Percentiles rank a stretch among this genome's conserved stretches.
phyloP scores from a whole-genome alignment of 176 grass and related monocot species.

The Zizania latifolia region DNA sequence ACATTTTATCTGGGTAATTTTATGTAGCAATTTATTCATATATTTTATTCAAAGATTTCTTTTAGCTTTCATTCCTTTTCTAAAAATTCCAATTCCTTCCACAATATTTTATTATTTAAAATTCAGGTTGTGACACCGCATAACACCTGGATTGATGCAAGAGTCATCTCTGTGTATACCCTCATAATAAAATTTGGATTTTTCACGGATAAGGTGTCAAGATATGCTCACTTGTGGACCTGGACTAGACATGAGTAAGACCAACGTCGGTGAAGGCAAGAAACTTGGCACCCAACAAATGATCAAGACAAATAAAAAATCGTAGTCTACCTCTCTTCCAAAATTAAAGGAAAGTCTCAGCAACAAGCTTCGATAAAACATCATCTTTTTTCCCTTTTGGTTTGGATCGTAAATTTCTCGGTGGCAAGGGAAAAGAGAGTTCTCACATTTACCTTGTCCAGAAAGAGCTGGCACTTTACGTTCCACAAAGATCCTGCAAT shows the following conservation, averaged over 20 bases:
- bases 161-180: background rate
- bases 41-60: too few relatives aligned
- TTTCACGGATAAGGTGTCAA: slow-evolving; percentile 15
- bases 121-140: too few relatives aligned
- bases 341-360: background rate
- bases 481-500: background rate
- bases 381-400: background rate
- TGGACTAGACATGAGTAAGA: background rate
- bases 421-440: background rate
- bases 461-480: background rate
- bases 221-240: background rate
- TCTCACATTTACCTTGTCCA: background rate
- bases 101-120: too few relatives aligned
- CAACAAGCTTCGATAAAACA: background rate
- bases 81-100: too few relatives aligned
- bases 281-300: background rate
- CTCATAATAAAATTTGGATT: slow-evolving; percentile 17
- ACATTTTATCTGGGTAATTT: too few relatives aligned
- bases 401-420: background rate
- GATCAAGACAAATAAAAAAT: background rate
- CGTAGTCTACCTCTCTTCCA: background rate
- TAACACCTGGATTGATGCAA: slow-evolving; percentile 25
- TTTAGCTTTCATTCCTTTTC: too few relatives aligned
- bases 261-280: background rate
- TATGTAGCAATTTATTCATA: too few relatives aligned